A percentile compares a stretch with the other conserved stretches of the same genome.
These are phyloP conservation scores for Curvularia verruculosa DNA, from an alignment of 2,329 filamentous ascomycete genomes.

Conservation along the genomic window DNA sequence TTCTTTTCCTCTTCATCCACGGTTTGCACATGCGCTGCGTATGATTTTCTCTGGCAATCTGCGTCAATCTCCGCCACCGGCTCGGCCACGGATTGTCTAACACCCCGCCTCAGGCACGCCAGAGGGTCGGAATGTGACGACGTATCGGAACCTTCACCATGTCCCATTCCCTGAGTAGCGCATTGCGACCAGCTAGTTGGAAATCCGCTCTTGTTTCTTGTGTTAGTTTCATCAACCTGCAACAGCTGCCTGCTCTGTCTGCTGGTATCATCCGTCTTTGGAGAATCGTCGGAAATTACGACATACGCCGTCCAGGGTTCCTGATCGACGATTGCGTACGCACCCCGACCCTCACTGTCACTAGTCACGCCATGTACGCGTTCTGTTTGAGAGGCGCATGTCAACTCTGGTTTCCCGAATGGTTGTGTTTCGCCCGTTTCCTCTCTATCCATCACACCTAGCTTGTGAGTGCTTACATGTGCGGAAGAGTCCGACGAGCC, in stretches of 20 bases:
- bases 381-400: constrained; percentile 15
- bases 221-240: constrained; percentile 23
- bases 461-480: constrained; percentile 7
- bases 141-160: constrained; percentile 24
- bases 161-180: constrained; percentile 31
- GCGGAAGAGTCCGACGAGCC: constrained; percentile 14
- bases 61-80: not conserved
- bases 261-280: constrained; percentile 25
- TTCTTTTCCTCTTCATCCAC: constrained; percentile 31
- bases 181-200: constrained; percentile 34
- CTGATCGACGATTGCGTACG: constrained; percentile 33
- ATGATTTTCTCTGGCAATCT: not conserved
- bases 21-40: constrained; percentile 2
- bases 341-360: constrained; percentile 9
- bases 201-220: constrained; percentile 16
- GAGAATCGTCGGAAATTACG: constrained; percentile 25
- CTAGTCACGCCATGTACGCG: constrained; percentile 16
- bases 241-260: constrained; percentile 20
- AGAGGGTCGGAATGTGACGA: constrained; percentile 33
- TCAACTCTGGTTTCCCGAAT: constrained; percentile 21
- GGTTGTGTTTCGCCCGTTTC: constrained; percentile 22
- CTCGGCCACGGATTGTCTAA: constrained; percentile 4
- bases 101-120: constrained; percentile 25
- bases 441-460: constrained; percentile 8
- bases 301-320: constrained; percentile 37